Evolutionary conservation across 2,329 filamentous ascomycete species (phyloP).

Genomic region (Calonectria crousiana): DNA sequence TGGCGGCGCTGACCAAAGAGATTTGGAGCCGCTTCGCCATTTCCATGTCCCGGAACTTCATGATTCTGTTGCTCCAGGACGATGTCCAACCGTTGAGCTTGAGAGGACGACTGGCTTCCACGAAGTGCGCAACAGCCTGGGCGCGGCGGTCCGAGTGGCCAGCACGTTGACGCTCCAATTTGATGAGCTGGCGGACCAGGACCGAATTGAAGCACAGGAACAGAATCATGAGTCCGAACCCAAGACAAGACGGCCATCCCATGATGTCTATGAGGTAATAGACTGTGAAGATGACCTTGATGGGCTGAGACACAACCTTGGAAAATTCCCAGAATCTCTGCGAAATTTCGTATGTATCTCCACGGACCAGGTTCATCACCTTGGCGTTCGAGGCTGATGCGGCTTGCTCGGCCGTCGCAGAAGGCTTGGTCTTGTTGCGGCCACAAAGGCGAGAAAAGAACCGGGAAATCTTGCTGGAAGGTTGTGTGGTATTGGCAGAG

Average conservation of each 20-base stretch:
- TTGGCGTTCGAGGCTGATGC: conserved; percentile 85
- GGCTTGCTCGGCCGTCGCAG: conserved; percentile 43
- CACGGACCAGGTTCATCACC: conserved; percentile 88
- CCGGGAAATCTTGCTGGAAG: conserved; percentile 15
- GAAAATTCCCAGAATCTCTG: conserved; percentile 92
- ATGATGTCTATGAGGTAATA: conserved; percentile 77
- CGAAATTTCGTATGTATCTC: conserved; percentile 84
- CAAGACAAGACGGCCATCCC: conserved; percentile 82
- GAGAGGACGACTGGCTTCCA: conserved; percentile 83
- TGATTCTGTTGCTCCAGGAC: conserved; percentile 51
- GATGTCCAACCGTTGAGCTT: conserved; percentile 57
- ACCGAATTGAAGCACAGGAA: conserved; percentile 78
- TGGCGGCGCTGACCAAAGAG: conserved; percentile 56
- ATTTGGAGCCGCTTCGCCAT: conserved; percentile 54
- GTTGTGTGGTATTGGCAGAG: neutral
- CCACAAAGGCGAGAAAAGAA: conserved; percentile 38
- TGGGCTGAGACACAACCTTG: conserved; percentile 78
- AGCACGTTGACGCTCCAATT: conserved; percentile 78
- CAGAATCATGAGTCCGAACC: conserved; percentile 75
- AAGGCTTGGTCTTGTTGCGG: conserved; percentile 29
- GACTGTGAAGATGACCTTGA: conserved; percentile 78
- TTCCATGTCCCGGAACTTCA: conserved; percentile 51
- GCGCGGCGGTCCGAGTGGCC: conserved; percentile 81
- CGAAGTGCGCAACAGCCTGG: conserved; percentile 86
- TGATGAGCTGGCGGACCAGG: conserved; percentile 74